Conservation (phyloP, 352 stramenopile genomes). For the Pythium scleroteichum region DNA sequence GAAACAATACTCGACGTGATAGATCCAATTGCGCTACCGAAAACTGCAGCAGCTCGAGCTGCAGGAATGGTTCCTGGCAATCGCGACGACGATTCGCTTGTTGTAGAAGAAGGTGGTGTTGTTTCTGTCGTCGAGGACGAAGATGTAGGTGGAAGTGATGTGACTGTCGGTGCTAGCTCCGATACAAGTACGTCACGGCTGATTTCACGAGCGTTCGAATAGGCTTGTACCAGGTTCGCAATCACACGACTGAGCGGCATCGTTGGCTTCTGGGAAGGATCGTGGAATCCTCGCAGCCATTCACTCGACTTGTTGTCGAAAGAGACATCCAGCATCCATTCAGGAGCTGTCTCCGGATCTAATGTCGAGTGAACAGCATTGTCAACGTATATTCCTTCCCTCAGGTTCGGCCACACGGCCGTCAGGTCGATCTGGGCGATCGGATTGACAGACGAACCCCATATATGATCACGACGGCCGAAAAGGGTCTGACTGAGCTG, state of each 20-base stretch:
- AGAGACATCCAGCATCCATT: conserved; percentile 58
- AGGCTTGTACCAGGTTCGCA: conserved; percentile 74
- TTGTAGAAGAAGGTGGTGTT: neutral
- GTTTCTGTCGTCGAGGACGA: conserved; percentile 4
- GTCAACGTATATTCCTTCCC: conserved; percentile 82
- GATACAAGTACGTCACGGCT: conserved; percentile 72
- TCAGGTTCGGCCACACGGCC: conserved; percentile 64
- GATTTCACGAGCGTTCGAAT: conserved; percentile 66
- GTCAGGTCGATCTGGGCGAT: conserved; percentile 59
- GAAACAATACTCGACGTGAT: conserved; percentile 64
- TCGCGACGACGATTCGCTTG: conserved; percentile 1
- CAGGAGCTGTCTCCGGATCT: conserved; percentile 56
- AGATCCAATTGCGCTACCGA: conserved; percentile 69
- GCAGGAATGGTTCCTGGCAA: conserved; percentile 61
- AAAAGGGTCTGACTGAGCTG: conserved; percentile 34
- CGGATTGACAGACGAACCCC: conserved; percentile 43
- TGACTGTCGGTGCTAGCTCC: conserved; percentile 64
- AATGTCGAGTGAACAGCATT: conserved; percentile 84
- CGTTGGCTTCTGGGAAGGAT: conserved; percentile 43
- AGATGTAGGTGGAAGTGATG: neutral
- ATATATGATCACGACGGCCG: conserved; percentile 31
- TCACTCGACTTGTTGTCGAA: conserved; percentile 46
- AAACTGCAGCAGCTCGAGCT: conserved; percentile 66
- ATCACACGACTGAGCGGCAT: conserved; percentile 67
- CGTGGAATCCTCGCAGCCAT: conserved; percentile 28